These are phyloP conservation scores for Citrus cavaleriei DNA, from an alignment of 345 rosid species.

Conservation along the genomic window DNA sequence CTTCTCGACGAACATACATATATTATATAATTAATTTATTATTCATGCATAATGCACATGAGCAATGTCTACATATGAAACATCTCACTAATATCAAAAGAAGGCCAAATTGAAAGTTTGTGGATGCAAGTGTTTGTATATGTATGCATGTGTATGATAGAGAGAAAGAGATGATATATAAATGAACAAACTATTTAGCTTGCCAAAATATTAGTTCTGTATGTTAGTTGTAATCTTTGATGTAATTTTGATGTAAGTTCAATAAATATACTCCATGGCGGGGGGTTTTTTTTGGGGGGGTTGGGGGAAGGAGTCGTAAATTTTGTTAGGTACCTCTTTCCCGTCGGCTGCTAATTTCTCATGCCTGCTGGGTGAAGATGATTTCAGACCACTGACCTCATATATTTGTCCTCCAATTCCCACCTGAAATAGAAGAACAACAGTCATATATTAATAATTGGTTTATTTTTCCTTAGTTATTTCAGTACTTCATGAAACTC, in stretches of 20 bases:
- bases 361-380: constrained; percentile 23
- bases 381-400: constrained; percentile 11
- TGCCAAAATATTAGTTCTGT: background rate
- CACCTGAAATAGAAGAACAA: constrained; percentile 10
- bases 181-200: background rate
- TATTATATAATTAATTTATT: no score
- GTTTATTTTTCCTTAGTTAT: background rate
- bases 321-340: constrained; percentile 15
- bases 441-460: background rate
- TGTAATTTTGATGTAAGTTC: no score
- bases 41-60: no score
- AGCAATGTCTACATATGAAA: no score
- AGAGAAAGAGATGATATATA: background rate
- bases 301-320: no score
- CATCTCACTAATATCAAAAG: background rate
- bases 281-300: background rate
- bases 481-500: background rate
- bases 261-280: background rate
- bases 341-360: constrained; percentile 17
- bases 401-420: constrained; percentile 13
- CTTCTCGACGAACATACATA: no score
- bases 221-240: no score
- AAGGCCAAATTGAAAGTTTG: background rate
- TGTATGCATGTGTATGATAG: background rate
- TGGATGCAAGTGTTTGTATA: background rate